These are phyloP conservation scores for Fraxinus paxiana DNA, from an alignment of 305 asterid genomes.

Conservation along the genomic window DNA sequence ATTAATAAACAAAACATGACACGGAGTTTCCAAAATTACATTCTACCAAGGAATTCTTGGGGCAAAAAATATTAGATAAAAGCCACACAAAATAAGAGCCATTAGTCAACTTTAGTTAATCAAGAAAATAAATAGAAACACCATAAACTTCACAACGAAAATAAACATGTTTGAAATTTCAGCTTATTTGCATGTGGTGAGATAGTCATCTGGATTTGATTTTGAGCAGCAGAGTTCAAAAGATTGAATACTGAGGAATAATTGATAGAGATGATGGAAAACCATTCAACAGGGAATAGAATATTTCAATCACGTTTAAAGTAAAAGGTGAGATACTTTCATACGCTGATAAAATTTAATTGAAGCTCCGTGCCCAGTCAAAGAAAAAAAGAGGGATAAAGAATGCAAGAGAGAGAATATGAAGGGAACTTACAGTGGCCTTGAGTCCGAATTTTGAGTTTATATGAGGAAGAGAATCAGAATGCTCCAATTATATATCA, in stretches of 20 bases:
- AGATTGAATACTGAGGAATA: neutral
- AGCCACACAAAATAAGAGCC: neutral
- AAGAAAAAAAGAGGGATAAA: neutral
- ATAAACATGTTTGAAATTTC: neutral
- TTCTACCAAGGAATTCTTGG: neutral
- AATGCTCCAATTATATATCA: neutral
- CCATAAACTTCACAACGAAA: neutral
- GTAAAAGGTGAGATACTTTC: neutral
- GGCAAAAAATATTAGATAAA: neutral
- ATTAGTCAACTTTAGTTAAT: neutral
- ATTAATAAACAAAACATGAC: neutral
- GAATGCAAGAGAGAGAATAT: neutral
- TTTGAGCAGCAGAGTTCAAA: neutral
- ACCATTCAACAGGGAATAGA: neutral
- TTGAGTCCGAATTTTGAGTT: neutral
- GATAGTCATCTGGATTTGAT: neutral
- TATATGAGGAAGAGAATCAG: neutral
- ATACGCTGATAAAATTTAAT: neutral
- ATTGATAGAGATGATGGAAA: neutral
- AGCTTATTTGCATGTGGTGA: neutral
- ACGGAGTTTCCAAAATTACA: neutral
- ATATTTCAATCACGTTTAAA: neutral
- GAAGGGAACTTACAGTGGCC: neutral
- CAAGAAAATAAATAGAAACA: neutral
- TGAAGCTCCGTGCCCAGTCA: neutral